These are phyloP conservation scores for Ceratobasidium sp. DNA, from an alignment of 1,284 basidiomycete genomes.

Conservation along the genomic window DNA sequence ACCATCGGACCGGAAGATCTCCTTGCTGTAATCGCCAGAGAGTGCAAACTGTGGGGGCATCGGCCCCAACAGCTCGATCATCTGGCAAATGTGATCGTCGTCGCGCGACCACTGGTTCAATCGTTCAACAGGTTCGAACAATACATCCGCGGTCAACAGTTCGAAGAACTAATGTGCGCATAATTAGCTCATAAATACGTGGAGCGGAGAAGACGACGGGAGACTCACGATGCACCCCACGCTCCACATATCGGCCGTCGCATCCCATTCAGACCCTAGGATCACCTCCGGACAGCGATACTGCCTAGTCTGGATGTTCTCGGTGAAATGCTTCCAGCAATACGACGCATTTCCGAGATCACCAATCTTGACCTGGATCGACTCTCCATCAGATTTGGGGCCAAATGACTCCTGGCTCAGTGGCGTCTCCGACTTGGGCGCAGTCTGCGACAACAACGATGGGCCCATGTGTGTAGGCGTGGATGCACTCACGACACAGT, in stretches of 20 bases:
- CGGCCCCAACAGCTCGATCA: constrained; percentile 46
- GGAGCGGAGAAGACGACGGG: background rate
- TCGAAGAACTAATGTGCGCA: constrained; percentile 64
- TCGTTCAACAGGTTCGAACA: constrained; percentile 57
- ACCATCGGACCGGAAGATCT: constrained; percentile 46
- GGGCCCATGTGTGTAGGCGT: constrained; percentile 39
- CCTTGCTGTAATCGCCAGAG: constrained; percentile 41
- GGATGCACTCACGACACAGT: constrained; percentile 2
- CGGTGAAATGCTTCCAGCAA: constrained; percentile 42
- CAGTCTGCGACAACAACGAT: constrained; percentile 46
- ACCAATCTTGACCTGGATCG: constrained; percentile 68
- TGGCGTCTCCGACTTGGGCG: constrained; percentile 37
- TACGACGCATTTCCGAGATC: constrained; percentile 84
- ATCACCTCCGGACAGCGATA: constrained; percentile 99
- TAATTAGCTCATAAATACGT: constrained; percentile 1
- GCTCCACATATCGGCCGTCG: constrained; percentile 32
- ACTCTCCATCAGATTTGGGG: constrained; percentile 9
- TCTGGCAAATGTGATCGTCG: constrained; percentile 92
- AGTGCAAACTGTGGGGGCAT: constrained; percentile 43
- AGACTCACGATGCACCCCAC: constrained; percentile 81
- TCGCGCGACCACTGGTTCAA: constrained; percentile 74
- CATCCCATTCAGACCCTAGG: constrained; percentile 55
- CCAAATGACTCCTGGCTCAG: background rate
- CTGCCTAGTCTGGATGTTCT: constrained; percentile 94
- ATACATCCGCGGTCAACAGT: constrained; percentile 59